Conservation (phyloP, 257 asterid species). For the Ilex asprella region DNA sequence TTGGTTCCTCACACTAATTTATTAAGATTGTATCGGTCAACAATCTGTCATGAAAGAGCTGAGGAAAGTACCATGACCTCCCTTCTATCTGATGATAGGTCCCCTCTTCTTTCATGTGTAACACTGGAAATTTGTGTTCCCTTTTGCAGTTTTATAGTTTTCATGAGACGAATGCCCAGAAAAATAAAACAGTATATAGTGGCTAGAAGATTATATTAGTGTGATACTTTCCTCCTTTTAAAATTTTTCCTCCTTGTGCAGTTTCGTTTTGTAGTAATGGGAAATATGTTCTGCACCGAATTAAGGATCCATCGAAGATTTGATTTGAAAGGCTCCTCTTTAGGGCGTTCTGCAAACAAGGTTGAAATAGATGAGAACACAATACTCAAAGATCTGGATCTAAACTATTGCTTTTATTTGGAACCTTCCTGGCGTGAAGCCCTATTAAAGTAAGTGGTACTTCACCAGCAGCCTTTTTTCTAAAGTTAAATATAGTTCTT, state of each 20-base stretch:
- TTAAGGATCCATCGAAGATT: constrained; percentile 88
- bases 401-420: constrained; percentile 87
- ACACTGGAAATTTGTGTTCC: too few species aligned
- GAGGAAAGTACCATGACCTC: not conserved
- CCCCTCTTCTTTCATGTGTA: too few species aligned
- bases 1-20: not conserved
- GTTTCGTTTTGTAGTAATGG: constrained; percentile 97
- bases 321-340: constrained; percentile 90
- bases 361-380: constrained; percentile 90
- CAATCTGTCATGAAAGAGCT: not conserved
- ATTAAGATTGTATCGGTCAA: not conserved
- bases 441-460: constrained; percentile 54
- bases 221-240: not conserved
- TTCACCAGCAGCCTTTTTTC: not conserved
- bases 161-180: too few species aligned
- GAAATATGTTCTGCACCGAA: constrained; percentile 97
- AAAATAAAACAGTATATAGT: too few species aligned
- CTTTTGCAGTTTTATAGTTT: too few species aligned
- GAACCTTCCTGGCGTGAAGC: constrained; percentile 86
- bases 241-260: constrained; percentile 24
- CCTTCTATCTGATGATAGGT: too few species aligned
- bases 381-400: constrained; percentile 91
- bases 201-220: constrained; percentile 6
- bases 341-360: constrained; percentile 94
- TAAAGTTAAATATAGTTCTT: not conserved